These are phyloP conservation scores for Wolfiporia cocos DNA, from an alignment of 1,284 basidiomycete species.

Conservation along the genomic window DNA sequence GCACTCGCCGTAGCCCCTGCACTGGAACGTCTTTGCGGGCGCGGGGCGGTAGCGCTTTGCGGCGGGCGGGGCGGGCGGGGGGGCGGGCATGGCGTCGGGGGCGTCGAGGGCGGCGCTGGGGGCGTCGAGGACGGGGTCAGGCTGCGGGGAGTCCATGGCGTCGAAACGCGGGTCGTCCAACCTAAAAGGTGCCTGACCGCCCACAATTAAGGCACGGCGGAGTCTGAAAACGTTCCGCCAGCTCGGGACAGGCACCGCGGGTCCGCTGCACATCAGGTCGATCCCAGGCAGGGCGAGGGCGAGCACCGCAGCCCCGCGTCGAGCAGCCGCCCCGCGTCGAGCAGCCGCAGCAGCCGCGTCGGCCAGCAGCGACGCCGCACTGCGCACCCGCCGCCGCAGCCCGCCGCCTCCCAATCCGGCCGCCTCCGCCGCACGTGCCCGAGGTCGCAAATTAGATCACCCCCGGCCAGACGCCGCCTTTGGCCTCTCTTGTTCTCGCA, in stretches of 20 bases:
- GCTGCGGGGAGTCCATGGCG: conserved; percentile 21
- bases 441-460: no score
- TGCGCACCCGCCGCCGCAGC: no score
- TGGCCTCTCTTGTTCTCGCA: background rate
- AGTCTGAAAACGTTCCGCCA: conserved; percentile 14
- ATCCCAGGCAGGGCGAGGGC: no score
- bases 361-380: no score
- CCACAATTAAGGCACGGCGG: conserved; percentile 25
- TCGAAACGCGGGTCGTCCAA: conserved; percentile 22
- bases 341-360: no score
- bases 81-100: conserved; percentile 2
- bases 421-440: no score
- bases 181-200: conserved; percentile 29
- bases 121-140: conserved; percentile 5
- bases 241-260: conserved; percentile 23
- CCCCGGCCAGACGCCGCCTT: background rate
- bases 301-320: conserved; percentile 1
- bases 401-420: background rate
- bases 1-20: conserved; percentile 91
- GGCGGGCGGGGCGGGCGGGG: conserved; percentile 18
- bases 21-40: conserved; percentile 90
- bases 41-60: conserved; percentile 69
- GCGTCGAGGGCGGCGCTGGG: conserved; percentile 22
- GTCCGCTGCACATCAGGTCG: conserved; percentile 13
- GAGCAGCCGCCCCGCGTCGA: background rate